A percentile compares a stretch with the other conserved stretches of the same genome.
These are phyloP conservation scores for Lineolata rhizophorae DNA, from an alignment of 495 filamentous ascomycete genomes.

Conservation along the genomic window DNA sequence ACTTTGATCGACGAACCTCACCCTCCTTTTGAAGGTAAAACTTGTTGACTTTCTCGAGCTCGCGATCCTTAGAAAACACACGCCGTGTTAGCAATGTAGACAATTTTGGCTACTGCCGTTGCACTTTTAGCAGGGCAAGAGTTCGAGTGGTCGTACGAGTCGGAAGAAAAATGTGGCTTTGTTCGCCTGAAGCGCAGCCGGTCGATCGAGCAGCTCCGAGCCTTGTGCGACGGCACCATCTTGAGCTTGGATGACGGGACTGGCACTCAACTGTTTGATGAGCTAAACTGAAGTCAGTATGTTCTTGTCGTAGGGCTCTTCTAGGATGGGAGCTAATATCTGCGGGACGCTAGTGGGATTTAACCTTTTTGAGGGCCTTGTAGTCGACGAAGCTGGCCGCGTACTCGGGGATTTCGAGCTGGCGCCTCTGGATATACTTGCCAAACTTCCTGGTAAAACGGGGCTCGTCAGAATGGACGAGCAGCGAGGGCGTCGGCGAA, in stretches of 20 bases:
- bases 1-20: conserved; percentile 37
- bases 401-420: conserved; percentile 98
- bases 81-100: background rate
- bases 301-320: no score
- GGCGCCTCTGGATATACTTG: conserved; percentile 95
- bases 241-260: conserved; percentile 57
- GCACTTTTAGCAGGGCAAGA: no score
- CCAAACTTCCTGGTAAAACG: conserved; percentile 72
- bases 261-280: conserved; percentile 91
- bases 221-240: conserved; percentile 26
- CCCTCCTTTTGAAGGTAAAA: conserved; percentile 98
- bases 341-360: no score
- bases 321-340: no score
- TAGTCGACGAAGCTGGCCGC: conserved; percentile 98
- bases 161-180: conserved; percentile 98
- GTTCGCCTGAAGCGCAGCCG: conserved; percentile 84
- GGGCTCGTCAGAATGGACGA: conserved; percentile 10
- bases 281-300: conserved; percentile 34
- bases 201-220: conserved; percentile 41
- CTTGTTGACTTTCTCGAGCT: conserved; percentile 93
- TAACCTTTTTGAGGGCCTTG: conserved; percentile 93
- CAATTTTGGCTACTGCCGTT: no score
- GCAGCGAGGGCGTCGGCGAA: no score
- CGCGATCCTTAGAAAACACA: conserved; percentile 79
- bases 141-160: no score